phyloP scores from a whole-genome alignment of 2,329 filamentous ascomycete species.

The Trichoderma pleuroti region DNA sequence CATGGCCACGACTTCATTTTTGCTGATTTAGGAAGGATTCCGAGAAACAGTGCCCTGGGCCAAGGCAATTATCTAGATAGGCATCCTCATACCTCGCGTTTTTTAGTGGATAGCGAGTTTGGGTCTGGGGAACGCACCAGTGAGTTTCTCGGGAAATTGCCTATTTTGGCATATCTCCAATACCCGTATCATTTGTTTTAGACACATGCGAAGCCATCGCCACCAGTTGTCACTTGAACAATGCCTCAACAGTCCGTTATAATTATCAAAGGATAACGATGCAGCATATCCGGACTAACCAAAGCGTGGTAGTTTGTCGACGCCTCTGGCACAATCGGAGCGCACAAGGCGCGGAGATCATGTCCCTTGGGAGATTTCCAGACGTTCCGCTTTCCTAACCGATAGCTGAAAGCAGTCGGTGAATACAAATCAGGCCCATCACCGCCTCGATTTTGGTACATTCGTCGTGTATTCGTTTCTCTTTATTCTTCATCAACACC shows the following conservation, averaged over 20 bases:
- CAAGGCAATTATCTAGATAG: constrained; percentile 7
- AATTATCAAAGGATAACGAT: not conserved
- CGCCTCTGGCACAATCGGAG: not conserved
- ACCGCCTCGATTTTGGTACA: not conserved
- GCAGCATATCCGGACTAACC: not conserved
- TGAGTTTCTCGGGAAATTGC: constrained; percentile 6
- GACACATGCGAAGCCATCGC: constrained; percentile 1
- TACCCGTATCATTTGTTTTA: not conserved
- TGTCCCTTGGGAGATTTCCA: not conserved
- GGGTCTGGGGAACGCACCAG: not conserved
- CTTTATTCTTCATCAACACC: not conserved
- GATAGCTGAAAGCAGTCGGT: not conserved
- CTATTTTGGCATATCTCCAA: not conserved
- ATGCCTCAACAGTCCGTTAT: not conserved
- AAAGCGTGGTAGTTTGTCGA: not conserved
- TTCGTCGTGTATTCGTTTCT: not conserved
- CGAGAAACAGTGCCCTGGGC: not conserved
- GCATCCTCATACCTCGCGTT: constrained; percentile 2
- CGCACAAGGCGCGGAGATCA: constrained; percentile 1
- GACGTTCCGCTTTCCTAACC: not conserved
- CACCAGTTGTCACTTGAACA: not conserved
- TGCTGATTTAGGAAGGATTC: not conserved
- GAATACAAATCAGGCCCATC: constrained; percentile 14
- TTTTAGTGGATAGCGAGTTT: not conserved
- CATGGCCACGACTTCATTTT: not conserved